Evolutionary conservation across 768 basidiomycete genomes (phyloP), one percentile per base, ranked within the genome.

Genomic region (Harrya chromipes): DNA sequence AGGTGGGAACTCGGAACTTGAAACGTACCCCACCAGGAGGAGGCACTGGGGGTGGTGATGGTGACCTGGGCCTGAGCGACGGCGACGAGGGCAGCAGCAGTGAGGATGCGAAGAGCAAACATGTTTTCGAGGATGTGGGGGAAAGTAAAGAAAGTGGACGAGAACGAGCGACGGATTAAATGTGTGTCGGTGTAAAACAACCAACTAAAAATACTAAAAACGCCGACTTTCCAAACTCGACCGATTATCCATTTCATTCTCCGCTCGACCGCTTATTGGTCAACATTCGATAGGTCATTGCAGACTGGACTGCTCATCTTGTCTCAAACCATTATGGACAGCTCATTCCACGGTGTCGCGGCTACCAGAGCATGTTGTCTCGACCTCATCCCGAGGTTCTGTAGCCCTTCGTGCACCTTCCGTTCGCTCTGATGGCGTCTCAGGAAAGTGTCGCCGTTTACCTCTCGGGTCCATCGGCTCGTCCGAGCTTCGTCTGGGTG

Each of bases 21-120:
- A 20, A 12, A 74, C 80, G 43, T 51, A 85, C 84, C 78, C 84
- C 84, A 85, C 83, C 83, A 85, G 8, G 68, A 60, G 55, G 67
- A 44, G 2, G 72, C 36, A 27, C 72, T 69, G 2, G 84, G 84
- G 36, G 63, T 58, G 39, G 73, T 66, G 69, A 85, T 68, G 35
- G 57, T 27, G 49, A 82, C 67, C 53, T 74, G 66, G 8, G 77
- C 76, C 31, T 52, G 50, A 7, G 53, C 72, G 36, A 70, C 58
- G 53, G 66, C 62, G 45, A 64, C 57, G 48, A 78, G 57, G 54
- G 78, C 69, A 46, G 72, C 69, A 50, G 72, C 56, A 26, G 72
- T 55, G 53, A 70, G 52, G 49, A 69, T 60, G 53, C 70, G 53
- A 44, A 59, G 66, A 50, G 55, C 46, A 54, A 66, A 63, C 68